Base-by-base conservation (phyloP, 2,329 filamentous ascomycete genomes). In the Magnaporthiopsis incrustans region DNA sequence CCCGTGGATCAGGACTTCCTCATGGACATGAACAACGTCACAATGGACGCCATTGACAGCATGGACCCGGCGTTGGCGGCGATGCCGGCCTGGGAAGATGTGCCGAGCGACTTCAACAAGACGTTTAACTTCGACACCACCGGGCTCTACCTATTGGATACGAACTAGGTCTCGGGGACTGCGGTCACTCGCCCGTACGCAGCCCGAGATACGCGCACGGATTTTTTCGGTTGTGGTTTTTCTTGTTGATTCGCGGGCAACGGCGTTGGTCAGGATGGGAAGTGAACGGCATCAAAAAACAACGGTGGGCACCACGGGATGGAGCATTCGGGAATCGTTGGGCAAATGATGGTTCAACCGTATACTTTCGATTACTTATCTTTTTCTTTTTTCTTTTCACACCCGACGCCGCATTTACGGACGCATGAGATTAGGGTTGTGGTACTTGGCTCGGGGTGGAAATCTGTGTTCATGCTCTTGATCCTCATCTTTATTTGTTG, bases 51-150 rank as follows among this genome's bases (percentile, higher is more conserved):
- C 4, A 61, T 67, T 8, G 71, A 73, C 38, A 53, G 44, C 22
- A 53, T 53, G 62, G 67, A 44, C 64, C 63, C 14, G 63, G 67
- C 57, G 8, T 15, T 32, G 14, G 57, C 26, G 3, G 22, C 26
- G 50, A 58, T 63, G 32, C 50, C 35, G n/a, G 56, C 30, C 60
- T 83, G 82, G 79, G 82, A 85, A 50, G 81, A 85, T n/a, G 70
- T 82, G 53, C 70, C 77, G 4, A 70, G 73, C 0, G 79, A 83
- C 69, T 83, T 84, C 67, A 75, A 75, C 63, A 85, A 85, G 71
- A 78, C 81, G 0, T 83, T 85, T 66, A 70, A 77, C 67, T 74
- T 87, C 63, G 83, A 86, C 65, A 53, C 44, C 10, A 25, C 44
- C 44, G 44, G 77, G 77, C 59, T 74, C 18, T 82, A 77, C 69